These are phyloP conservation scores for Cercospora sp. DNA, from an alignment of 2,329 filamentous ascomycete genomes.

Conservation along the genomic window DNA sequence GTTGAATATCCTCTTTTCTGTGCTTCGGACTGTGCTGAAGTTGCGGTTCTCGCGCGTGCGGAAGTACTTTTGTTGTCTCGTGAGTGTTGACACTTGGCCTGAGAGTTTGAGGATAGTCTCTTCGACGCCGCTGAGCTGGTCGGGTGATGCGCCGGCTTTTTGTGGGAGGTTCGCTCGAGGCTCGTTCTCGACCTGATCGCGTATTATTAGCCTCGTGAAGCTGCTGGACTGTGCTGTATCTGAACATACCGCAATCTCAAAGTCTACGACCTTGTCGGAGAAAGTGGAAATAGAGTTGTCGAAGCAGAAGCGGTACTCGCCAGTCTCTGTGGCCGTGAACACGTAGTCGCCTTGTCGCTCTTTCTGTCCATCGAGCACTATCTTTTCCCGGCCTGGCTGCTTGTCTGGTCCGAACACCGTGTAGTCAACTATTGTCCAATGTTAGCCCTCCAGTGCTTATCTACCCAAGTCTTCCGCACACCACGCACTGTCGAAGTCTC, in stretches of 20 bases:
- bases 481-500: slow-evolving; percentile 73
- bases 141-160: slow-evolving; percentile 82
- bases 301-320: slow-evolving; percentile 97
- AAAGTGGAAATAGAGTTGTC: slow-evolving; percentile 98
- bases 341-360: slow-evolving; percentile 97
- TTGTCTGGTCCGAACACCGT: slow-evolving; percentile 73
- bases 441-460: not conserved
- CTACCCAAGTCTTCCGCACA: not conserved
- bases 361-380: slow-evolving; percentile 83
- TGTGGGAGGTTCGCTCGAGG: slow-evolving; percentile 75
- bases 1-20: slow-evolving; percentile 93
- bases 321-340: slow-evolving; percentile 83
- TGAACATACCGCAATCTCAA: slow-evolving; percentile 81
- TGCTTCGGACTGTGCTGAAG: slow-evolving; percentile 96
- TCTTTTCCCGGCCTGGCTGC: slow-evolving; percentile 56
- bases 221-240: not conserved
- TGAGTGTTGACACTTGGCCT: slow-evolving; percentile 88
- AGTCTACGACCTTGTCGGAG: slow-evolving; percentile 95
- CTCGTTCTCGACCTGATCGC: slow-evolving; percentile 87
- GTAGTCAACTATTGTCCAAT: slow-evolving; percentile 69
- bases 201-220: not conserved
- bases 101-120: slow-evolving; percentile 96
- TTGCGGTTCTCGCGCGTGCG: slow-evolving; percentile 97
- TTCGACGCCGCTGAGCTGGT: slow-evolving; percentile 85
- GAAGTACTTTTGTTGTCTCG: slow-evolving; percentile 98